Conservation (phyloP, 139 green algal genomes). For the Eudorina sp. region DNA sequence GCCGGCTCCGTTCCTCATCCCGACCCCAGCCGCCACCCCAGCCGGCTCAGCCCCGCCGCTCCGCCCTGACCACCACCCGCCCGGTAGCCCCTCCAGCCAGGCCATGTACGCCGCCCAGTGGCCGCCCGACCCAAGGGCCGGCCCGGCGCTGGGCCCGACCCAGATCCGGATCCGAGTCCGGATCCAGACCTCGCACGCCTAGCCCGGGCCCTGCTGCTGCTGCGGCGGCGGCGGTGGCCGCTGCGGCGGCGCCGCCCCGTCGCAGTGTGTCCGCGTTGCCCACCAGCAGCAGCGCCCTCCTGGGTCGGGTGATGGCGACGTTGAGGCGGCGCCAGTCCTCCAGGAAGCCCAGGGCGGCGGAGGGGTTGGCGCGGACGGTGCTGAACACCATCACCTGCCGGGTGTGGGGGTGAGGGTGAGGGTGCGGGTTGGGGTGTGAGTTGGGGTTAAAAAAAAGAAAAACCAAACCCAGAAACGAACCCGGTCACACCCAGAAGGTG, state of each 20-base stretch:
- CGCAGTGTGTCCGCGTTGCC: slow-evolving; percentile 39
- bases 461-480: no score
- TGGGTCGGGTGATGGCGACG: slow-evolving; percentile 91
- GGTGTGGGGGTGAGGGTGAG: no score
- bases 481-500: no score
- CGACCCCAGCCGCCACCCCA: slow-evolving; percentile 23
- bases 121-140: not conserved
- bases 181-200: not conserved
- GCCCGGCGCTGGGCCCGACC: no score
- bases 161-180: not conserved
- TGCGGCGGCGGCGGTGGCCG: not conserved
- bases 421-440: no score
- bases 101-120: slow-evolving; percentile 44
- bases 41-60: not conserved
- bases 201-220: not conserved
- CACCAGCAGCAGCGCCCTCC: slow-evolving; percentile 47
- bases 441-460: no score
- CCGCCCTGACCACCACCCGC: slow-evolving; percentile 18
- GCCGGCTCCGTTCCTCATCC: not conserved
- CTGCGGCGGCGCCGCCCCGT: not conserved
- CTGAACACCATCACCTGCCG: slow-evolving; percentile 47
- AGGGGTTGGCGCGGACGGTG: slow-evolving; percentile 46
- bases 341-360: slow-evolving; percentile 68
- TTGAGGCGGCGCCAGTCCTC: slow-evolving; percentile 91
- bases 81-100: slow-evolving; percentile 17